A percentile compares a stretch with the other conserved stretches of the same genome.
phyloP scores from a whole-genome alignment of 164 flowering plant species.

The Tinospora cordifolia region DNA sequence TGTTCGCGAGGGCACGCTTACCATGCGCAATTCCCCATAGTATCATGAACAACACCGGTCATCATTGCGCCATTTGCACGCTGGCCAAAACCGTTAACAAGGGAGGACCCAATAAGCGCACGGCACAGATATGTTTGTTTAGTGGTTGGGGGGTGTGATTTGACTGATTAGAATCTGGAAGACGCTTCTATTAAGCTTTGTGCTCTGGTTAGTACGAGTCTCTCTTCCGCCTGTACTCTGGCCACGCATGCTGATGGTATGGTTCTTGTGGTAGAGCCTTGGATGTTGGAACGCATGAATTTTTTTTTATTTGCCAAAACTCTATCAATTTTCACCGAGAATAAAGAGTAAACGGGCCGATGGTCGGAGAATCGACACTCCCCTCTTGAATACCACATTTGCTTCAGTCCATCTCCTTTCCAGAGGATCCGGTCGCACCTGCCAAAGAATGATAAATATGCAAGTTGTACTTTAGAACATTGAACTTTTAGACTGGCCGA shows the following conservation, averaged over 20 bases:
- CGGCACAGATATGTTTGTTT: no score
- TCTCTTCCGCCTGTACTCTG: slow-evolving; percentile 43
- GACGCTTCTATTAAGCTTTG: slow-evolving; percentile 29
- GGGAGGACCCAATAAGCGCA: no score
- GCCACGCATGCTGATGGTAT: slow-evolving; percentile 24
- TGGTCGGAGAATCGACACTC: slow-evolving; percentile 82
- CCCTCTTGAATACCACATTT: slow-evolving; percentile 54
- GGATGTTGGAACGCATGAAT: slow-evolving; percentile 2
- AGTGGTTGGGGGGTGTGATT: not conserved
- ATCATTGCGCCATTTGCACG: slow-evolving; percentile 1
- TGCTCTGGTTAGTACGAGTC: slow-evolving; percentile 26
- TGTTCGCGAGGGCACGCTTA: no score
- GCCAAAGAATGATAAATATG: slow-evolving; percentile 10
- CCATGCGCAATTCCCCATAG: not conserved
- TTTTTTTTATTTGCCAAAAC: not conserved
- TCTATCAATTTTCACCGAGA: slow-evolving; percentile 39
- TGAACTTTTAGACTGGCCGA: no score
- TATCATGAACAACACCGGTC: not conserved
- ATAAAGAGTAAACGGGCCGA: slow-evolving; percentile 67
- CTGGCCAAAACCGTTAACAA: not conserved
- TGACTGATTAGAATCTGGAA: slow-evolving; percentile 15
- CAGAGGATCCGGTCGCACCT: slow-evolving; percentile 92
- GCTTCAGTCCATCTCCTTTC: slow-evolving; percentile 74
- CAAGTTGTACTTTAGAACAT: no score
- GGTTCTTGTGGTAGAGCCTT: not conserved